A percentile compares a stretch with the other conserved stretches of the same genome.
Evolutionary conservation across 169 alveolate species (phyloP).

Genomic region (Cryptosporidium xiaoi): DNA sequence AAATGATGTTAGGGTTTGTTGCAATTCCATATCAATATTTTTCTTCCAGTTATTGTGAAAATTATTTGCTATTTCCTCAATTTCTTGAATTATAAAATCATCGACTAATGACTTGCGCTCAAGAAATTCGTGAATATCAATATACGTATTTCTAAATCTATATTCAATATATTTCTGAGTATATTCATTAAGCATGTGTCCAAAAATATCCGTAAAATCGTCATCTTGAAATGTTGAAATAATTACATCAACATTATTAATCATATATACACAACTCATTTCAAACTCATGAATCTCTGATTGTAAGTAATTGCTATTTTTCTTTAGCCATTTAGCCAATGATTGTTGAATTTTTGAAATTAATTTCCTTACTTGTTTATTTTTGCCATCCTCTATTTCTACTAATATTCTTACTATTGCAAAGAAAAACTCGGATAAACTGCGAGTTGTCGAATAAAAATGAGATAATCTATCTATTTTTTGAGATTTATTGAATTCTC

Average conservation of each 20-base stretch:
- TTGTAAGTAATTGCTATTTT: slow-evolving; percentile 1
- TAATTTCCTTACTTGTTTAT: slow-evolving; percentile 2
- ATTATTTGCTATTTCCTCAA: not conserved
- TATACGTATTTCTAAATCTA: slow-evolving; percentile 8
- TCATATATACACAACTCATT: slow-evolving; percentile 29
- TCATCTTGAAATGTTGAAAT: slow-evolving; percentile 26
- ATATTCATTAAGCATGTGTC: slow-evolving; percentile 32
- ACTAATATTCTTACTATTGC: slow-evolving; percentile 10
- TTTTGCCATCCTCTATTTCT: not conserved
- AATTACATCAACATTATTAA: slow-evolving; percentile 40
- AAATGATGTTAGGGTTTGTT: slow-evolving; percentile 20
- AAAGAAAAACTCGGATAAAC: slow-evolving; percentile 29
- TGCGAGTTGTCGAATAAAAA: slow-evolving; percentile 32
- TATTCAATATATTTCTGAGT: slow-evolving; percentile 52
- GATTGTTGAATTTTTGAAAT: slow-evolving; percentile 6
- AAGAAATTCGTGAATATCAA: not conserved
- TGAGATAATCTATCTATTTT: not conserved
- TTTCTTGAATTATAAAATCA: slow-evolving; percentile 3
- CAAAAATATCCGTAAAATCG: slow-evolving; percentile 16
- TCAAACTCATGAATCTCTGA: slow-evolving; percentile 9
- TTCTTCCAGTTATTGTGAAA: slow-evolving; percentile 32
- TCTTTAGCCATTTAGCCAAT: slow-evolving; percentile 41
- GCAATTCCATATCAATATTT: slow-evolving; percentile 38
- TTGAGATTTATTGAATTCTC: slow-evolving; percentile 11
- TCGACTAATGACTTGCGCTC: not conserved